Base-by-base conservation (phyloP, 257 asterid genomes). In the Mentha longifolia region DNA sequence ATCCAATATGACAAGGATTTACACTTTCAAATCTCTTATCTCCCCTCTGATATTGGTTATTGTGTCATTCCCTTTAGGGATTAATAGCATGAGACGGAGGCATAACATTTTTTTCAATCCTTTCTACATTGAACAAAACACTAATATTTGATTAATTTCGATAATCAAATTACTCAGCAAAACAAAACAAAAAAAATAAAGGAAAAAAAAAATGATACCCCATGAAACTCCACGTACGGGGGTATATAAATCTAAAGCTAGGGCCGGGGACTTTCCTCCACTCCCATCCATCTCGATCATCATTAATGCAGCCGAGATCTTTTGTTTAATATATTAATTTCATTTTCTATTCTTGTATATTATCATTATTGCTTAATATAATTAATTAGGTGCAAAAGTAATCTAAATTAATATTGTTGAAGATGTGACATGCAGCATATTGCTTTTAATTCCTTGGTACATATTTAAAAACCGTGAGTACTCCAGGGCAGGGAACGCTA, bases 381-480 rank as follows among this genome's bases (percentile, higher is more conserved):
- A 6, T 12, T 56, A 4, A 28, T 13, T 28, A 6, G 28, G 6
- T 16, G 12, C 30, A 13, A 61, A 67, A 13, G 15, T 12, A 15
- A 6, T 45, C 1, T 30, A 35, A 25, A n/a, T 25, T 9, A 39
- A 35, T 15, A 35, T 15, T 14, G 19, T 15, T 5, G 35, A 31
- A 14, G 56, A 57, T 42, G 33, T 42, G 19, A 68, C 65, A n/a
- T n/a, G n/a, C n/a, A 54, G 6, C 20, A 31, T 39, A 9, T 41
- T 56, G 33, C 66, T 70, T 70, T 70, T 22, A 43, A 16, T 42
- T 70, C 25, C 28, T 46, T 70, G 76, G 80, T 74, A 67, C 58
- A 46, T 30, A 43, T 60, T 28, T 51, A 41, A 57, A 25, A 69
- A 77, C 81, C 81, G 76, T 80, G 78, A 68, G 81, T 49, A 62